Conservation (phyloP, 768 basidiomycete species). For the Russula lepida region DNA sequence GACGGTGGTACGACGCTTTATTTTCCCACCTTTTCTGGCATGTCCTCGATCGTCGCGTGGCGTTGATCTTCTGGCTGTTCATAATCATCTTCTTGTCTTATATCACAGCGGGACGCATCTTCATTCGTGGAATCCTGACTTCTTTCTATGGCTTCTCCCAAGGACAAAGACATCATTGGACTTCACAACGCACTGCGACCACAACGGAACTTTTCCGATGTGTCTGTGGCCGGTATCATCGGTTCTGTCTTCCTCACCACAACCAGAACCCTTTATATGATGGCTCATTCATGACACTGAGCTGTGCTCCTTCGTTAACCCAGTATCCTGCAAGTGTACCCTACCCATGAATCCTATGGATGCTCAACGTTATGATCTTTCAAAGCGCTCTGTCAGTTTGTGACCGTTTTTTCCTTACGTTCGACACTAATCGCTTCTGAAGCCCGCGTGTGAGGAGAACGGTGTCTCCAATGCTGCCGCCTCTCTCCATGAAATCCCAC, state of each 20-base stretch:
- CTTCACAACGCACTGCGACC: conserved; percentile 2
- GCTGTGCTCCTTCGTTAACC: neutral
- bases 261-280: neutral
- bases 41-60: conserved; percentile 12
- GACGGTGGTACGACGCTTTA: neutral
- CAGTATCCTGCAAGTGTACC: neutral
- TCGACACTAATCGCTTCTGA: neutral
- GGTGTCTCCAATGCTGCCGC: neutral
- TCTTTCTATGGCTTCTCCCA: conserved; percentile 6
- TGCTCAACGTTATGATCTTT: conserved; percentile 12
- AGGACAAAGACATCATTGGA: too few species aligned
- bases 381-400: conserved; percentile 6
- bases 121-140: conserved; percentile 5
- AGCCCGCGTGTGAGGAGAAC: conserved; percentile 3
- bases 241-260: conserved; percentile 4
- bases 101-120: conserved; percentile 2
- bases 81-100: conserved; percentile 9
- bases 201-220: neutral
- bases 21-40: conserved; percentile 7
- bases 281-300: neutral
- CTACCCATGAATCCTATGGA: conserved; percentile 1
- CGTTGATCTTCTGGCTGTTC: conserved; percentile 12
- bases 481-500: neutral
- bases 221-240: conserved; percentile 9
- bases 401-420: neutral